Evolutionary conservation across 2,329 filamentous ascomycete species (phyloP), one percentile per base, ranked within the genome.

Genomic region (Ophiocordyceps camponoti-floridani): DNA sequence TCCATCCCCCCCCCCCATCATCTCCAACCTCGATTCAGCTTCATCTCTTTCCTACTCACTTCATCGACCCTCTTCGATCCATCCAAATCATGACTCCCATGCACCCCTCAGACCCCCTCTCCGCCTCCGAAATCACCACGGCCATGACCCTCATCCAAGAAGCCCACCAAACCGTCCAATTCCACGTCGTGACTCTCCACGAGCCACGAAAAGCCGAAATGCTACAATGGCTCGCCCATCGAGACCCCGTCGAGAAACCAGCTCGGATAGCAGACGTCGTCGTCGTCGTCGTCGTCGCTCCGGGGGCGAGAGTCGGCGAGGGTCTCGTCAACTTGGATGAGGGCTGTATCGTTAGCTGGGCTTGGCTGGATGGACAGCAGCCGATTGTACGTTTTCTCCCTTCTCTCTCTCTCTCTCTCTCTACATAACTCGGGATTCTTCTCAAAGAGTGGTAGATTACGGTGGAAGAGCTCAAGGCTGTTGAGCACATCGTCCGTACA

Each of bases 401-500:
- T 13, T 12, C 28, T 31, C 28, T 31, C 28, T 31, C 7, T 12
- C 28, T 31, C 12, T 31, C 28, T 31, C n/a, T n/a, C n/a, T n/a
- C n/a, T n/a, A n/a, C n/a, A n/a, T n/a, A n/a, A n/a, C n/a, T n/a
- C n/a, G n/a, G n/a, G n/a, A n/a, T n/a, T 16, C 33, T n/a, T 37
- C 33, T n/a, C n/a, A n/a, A n/a, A n/a, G n/a, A n/a, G n/a, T 11
- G 13, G 12, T 23, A 50, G 55, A 54, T 61, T 56, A 88, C 83
- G 0, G 84, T 88, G 71, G 82, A 88, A 58, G 84, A 89, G 56
- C 67, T 89, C 37, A 79, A 87, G 53, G 72, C 79, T 47, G 82
- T 85, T 3, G 84, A 89, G 60, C 68, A 70, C 37, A 64, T 84
- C 26, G 70, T 77, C 40, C 71, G 82, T 47, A 73, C 73, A 51